Evolutionary conservation across 2,329 filamentous ascomycete genomes (phyloP), one percentile per base, ranked within the genome.

Genomic region (Oidium heveae): DNA sequence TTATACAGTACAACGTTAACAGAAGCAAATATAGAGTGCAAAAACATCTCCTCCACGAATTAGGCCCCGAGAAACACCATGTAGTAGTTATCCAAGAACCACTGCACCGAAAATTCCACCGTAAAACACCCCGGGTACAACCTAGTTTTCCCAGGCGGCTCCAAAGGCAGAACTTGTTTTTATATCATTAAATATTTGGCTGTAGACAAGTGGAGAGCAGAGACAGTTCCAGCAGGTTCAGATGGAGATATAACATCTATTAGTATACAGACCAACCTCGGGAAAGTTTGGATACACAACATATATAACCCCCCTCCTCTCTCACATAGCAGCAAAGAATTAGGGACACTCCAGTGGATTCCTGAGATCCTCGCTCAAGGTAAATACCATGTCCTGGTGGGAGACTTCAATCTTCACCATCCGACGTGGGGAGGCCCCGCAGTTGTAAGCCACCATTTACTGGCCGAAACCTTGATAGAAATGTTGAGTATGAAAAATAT

Each of bases 1-100:
- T 54, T 15, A 24, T 36, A 47, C 52, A 54, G 43, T 47, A 47
- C 32, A 54, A 54, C 52, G 41, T 47, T 15, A 54, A 47, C n/a
- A 46, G n/a, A 12, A 47, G 52, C n/a, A 46, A 47, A 36, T 34
- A 54, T 18, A 47, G 15, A 54, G 43, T 54, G 2, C 41, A 53
- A 28, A 34, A 53, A 12, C 51, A 53, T n/a, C 34, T 53, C 51
- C 34, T 43, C 12, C 51, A 53, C 7, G 36, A 8, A 3, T 32
- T 53, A 16, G 22, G 43, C 18, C 51, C 34, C 28, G 15, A 4
- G 22, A 53, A 53, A 20, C 51, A 53, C 20, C 36, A 53, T 12
- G 13, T 53, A 15, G 36, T 53, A 20, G 51, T 36, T 18, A 16
- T 53, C 6, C 51, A 53, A 32, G 51, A 43, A 53, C 51, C 51